These are phyloP conservation scores for Melanogaster broomeanus DNA, from an alignment of 768 basidiomycete species.

Conservation along the genomic window DNA sequence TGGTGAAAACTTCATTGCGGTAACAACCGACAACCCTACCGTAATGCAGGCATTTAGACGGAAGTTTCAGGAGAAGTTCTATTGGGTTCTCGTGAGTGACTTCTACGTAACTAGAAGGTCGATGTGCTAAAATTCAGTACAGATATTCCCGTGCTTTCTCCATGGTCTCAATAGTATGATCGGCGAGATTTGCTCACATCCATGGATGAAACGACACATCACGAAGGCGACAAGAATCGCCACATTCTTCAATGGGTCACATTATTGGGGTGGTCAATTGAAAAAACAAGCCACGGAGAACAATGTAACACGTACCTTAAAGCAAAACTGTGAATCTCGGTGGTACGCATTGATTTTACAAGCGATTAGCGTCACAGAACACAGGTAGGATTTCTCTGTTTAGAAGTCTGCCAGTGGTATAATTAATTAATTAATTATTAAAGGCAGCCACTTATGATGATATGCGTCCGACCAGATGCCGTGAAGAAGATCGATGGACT, in stretches of 20 bases:
- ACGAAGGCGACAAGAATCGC: conserved; percentile 22
- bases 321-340: too few relatives aligned
- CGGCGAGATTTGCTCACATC: conserved; percentile 26
- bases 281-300: conserved; percentile 8
- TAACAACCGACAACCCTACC: conserved; percentile 35
- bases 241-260: too few relatives aligned
- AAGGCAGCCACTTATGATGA: conserved; percentile 5
- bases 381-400: neutral
- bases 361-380: conserved; percentile 18
- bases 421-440: neutral
- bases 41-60: conserved; percentile 34
- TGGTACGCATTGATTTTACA: conserved; percentile 28
- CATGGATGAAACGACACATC: conserved; percentile 18
- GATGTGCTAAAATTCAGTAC: conserved; percentile 30
- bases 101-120: too few relatives aligned
- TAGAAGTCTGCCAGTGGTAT: too few relatives aligned
- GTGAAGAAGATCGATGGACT: conserved; percentile 16
- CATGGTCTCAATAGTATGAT: conserved; percentile 34
- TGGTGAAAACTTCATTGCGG: conserved; percentile 21
- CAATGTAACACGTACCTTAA: conserved; percentile 16
- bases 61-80: conserved; percentile 18
- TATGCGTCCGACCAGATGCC: conserved; percentile 15
- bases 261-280: conserved; percentile 39
- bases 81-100: conserved; percentile 17
- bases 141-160: conserved; percentile 16